Evolutionary conservation across 768 basidiomycete genomes (phyloP).

Genomic region (Chlorophyllum brunneum): DNA sequence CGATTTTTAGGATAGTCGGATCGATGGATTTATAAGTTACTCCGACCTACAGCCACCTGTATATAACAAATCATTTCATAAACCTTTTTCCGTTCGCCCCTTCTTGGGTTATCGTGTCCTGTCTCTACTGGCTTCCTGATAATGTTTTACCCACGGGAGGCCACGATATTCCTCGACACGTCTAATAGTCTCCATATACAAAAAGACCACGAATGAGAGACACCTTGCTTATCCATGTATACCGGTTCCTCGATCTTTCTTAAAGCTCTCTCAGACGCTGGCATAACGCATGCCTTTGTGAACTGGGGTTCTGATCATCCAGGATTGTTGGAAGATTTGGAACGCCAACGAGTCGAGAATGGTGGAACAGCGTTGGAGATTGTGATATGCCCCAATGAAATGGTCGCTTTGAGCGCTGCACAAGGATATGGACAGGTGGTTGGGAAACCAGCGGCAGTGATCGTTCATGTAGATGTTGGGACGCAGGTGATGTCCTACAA

Average conservation of each 20-base stretch:
- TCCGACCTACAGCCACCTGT: too few species aligned
- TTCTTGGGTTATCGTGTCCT: neutral
- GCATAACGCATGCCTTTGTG: slow-evolving; percentile 66
- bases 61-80: too few species aligned
- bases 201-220: neutral
- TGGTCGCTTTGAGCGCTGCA: slow-evolving; percentile 70
- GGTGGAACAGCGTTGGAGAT: slow-evolving; percentile 41
- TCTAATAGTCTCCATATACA: neutral
- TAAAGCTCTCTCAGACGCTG: slow-evolving; percentile 46
- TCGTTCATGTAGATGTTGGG: slow-evolving; percentile 72
- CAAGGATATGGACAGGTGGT: slow-evolving; percentile 68
- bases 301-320: slow-evolving; percentile 82
- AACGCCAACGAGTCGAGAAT: slow-evolving; percentile 42
- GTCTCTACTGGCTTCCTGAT: too few species aligned
- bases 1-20: too few species aligned
- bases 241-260: slow-evolving; percentile 65
- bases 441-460: slow-evolving; percentile 65
- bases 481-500: slow-evolving; percentile 43
- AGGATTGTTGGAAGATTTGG: slow-evolving; percentile 65
- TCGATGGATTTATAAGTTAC: too few species aligned
- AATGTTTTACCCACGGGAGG: too few species aligned
- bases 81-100: neutral
- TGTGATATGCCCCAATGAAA: slow-evolving; percentile 71
- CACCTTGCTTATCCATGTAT: slow-evolving; percentile 28
- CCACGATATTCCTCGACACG: too few species aligned